Conservation (phyloP, 2,329 filamentous ascomycete species). For the Trichoderma atrobrunneum region DNA sequence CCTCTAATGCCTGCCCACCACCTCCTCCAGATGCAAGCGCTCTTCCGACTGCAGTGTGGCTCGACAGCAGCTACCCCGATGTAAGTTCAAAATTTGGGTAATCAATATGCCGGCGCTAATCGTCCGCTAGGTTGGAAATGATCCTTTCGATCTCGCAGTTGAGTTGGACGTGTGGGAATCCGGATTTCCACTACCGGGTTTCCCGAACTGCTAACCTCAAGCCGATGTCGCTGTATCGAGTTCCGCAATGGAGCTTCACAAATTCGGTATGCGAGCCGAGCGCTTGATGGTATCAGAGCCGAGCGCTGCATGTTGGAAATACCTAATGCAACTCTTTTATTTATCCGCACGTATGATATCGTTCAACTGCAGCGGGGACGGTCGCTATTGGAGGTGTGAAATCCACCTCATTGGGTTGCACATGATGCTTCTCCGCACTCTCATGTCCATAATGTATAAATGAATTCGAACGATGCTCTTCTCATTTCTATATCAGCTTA, state of each 20-base stretch:
- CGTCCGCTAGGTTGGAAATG: not conserved
- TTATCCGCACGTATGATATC: slow-evolving; percentile 3
- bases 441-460: not conserved
- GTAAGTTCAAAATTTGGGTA: not conserved
- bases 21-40: not conserved
- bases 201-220: not conserved
- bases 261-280: not conserved
- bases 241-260: not conserved
- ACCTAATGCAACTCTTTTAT: not conserved
- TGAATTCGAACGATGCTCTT: not conserved
- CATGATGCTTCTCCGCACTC: slow-evolving; percentile 7
- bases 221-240: not conserved
- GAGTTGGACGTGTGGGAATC: not conserved
- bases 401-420: not conserved
- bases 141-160: slow-evolving; percentile 5
- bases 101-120: not conserved
- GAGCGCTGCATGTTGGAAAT: not conserved
- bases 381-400: not conserved
- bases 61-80: slow-evolving; percentile 11
- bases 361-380: not conserved
- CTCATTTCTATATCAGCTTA: not conserved
- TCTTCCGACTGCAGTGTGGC: slow-evolving; percentile 5
- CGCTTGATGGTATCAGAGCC: not conserved
- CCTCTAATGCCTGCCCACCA: not conserved
- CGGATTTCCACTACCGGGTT: slow-evolving; percentile 7